Conservation (phyloP, 2,329 filamentous ascomycete genomes). For the Xylariaceae sp. region DNA sequence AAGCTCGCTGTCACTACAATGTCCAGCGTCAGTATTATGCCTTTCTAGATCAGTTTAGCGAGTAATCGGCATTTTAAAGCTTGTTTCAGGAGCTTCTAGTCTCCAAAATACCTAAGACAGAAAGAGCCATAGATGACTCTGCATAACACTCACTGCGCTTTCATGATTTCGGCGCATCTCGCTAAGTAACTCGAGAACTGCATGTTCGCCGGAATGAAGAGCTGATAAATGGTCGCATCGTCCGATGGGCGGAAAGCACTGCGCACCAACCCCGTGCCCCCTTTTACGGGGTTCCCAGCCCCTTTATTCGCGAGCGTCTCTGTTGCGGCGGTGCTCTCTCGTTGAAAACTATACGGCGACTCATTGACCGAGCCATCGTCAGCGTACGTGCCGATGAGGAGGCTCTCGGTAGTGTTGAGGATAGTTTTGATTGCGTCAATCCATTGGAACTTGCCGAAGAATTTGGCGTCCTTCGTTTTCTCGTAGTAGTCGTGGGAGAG, state of each 20-base stretch:
- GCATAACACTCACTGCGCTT: too few species aligned
- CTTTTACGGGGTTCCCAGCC: constrained; percentile 71
- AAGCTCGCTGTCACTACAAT: constrained; percentile 29
- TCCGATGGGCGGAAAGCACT: constrained; percentile 80
- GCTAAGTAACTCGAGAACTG: constrained; percentile 62
- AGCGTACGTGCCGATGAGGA: constrained; percentile 72
- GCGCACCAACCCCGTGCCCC: constrained; percentile 70
- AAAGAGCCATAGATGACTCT: too few species aligned
- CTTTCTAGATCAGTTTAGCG: too few species aligned
- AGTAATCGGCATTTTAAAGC: too few species aligned
- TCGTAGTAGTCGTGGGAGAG: constrained; percentile 73
- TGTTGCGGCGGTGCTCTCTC: constrained; percentile 66
- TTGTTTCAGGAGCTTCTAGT: too few species aligned
- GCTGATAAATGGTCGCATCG: constrained; percentile 76
- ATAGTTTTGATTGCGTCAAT: constrained; percentile 66
- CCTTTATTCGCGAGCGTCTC: constrained; percentile 72
- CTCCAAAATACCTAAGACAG: too few species aligned
- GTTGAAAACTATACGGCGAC: constrained; percentile 70
- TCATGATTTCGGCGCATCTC: constrained; percentile 42
- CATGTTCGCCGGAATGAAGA: constrained; percentile 79
- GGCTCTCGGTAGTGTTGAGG: constrained; percentile 42
- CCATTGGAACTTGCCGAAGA: constrained; percentile 72
- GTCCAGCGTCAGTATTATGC: too few species aligned
- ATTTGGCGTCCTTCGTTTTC: constrained; percentile 65
- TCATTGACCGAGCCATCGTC: constrained; percentile 54